Conservation (phyloP, 1,139 yeast species). For the Candida buenavistaensis region DNA sequence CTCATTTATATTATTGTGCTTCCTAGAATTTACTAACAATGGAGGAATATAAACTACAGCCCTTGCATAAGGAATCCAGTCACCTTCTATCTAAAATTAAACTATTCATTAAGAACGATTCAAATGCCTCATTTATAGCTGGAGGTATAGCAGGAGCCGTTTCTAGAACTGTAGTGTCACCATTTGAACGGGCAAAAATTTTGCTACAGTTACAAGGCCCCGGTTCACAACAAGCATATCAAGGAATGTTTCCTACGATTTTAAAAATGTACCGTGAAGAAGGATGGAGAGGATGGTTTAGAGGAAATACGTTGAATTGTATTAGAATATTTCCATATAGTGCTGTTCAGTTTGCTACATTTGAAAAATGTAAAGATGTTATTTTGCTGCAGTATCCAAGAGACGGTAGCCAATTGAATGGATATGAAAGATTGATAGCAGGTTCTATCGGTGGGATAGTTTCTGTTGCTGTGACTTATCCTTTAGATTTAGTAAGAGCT, state of each 20-base stretch:
- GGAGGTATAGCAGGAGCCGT: slow-evolving; percentile 85
- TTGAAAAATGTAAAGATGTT: slow-evolving; percentile 64
- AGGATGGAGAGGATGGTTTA: slow-evolving; percentile 82
- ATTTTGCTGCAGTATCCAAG: slow-evolving; percentile 31
- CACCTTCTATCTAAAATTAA: slow-evolving; percentile 19
- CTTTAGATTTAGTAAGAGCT: slow-evolving; percentile 88
- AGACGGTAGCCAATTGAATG: slow-evolving; percentile 36
- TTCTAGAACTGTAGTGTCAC: slow-evolving; percentile 90
- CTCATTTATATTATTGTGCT: too few relatives aligned
- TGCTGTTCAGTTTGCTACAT: slow-evolving; percentile 91
- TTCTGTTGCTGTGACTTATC: slow-evolving; percentile 85
- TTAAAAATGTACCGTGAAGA: slow-evolving; percentile 82
- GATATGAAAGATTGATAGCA: slow-evolving; percentile 60
- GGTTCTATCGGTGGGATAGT: slow-evolving; percentile 84
- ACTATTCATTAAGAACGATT: slow-evolving; percentile 42
- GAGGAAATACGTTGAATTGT: slow-evolving; percentile 92
- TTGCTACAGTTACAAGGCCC: slow-evolving; percentile 87
- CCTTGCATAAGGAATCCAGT: slow-evolving; percentile 8
- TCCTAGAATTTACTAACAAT: slow-evolving; percentile 3
- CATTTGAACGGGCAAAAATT: slow-evolving; percentile 92
- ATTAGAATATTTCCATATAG: slow-evolving; percentile 88
- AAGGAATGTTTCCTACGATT: slow-evolving; percentile 77
- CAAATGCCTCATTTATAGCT: slow-evolving; percentile 59
- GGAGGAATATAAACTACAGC: slow-evolving; percentile 10
- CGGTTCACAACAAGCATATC: slow-evolving; percentile 57